Evolutionary conservation across 2,329 filamentous ascomycete species (phyloP).

Genomic region (Westerdykella ornata): DNA sequence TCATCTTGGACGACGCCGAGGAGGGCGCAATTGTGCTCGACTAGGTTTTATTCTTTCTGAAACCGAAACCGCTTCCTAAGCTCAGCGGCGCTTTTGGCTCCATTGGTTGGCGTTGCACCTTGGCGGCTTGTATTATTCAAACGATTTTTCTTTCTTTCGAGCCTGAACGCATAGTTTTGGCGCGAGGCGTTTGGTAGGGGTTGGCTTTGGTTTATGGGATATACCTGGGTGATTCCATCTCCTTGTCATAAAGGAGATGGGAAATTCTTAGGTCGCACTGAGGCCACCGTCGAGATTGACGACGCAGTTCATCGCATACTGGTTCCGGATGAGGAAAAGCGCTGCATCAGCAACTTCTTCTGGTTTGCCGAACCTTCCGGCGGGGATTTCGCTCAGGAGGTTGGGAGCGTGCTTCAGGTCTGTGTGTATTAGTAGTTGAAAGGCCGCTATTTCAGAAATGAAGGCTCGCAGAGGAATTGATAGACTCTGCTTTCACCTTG

Average conservation of each 20-base stretch:
- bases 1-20: constrained; percentile 29
- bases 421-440: constrained; percentile 32
- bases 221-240: not conserved
- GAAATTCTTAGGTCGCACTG: constrained; percentile 48
- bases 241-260: not conserved
- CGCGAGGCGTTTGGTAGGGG: not conserved
- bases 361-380: constrained; percentile 58
- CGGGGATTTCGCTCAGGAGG: constrained; percentile 52
- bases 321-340: constrained; percentile 67
- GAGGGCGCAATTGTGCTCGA: constrained; percentile 37
- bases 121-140: too few relatives aligned
- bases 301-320: constrained; percentile 80
- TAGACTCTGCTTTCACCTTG: not conserved
- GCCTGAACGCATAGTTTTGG: not conserved
- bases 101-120: too few relatives aligned
- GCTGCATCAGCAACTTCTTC: constrained; percentile 78
- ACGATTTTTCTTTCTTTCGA: not conserved
- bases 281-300: constrained; percentile 81
- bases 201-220: not conserved
- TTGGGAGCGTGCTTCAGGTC: constrained; percentile 27
- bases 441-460: not conserved
- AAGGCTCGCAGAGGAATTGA: not conserved
- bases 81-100: too few relatives aligned
- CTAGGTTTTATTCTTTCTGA: constrained; percentile 19
- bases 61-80: too few relatives aligned